phyloP scores from a whole-genome alignment of 2,329 filamentous ascomycete species.

The Claviceps citrina region DNA sequence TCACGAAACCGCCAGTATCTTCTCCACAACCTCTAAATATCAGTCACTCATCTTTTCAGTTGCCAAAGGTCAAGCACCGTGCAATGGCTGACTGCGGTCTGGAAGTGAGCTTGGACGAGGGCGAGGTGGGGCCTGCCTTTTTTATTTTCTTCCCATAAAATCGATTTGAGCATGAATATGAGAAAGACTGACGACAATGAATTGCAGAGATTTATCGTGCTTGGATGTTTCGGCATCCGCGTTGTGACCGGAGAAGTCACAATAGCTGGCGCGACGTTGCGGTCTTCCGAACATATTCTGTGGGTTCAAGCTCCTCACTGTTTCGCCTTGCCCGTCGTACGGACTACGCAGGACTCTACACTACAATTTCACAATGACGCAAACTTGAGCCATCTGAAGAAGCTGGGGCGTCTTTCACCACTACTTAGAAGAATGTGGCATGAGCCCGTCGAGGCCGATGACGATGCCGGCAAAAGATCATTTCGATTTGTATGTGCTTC shows the following conservation, averaged over 20 bases:
- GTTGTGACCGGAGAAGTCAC: slow-evolving; percentile 47
- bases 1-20: neutral
- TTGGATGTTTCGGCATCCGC: slow-evolving; percentile 53
- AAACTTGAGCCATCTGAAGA: slow-evolving; percentile 30
- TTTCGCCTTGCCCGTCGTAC: slow-evolving; percentile 53
- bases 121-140: slow-evolving; percentile 26
- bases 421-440: slow-evolving; percentile 55
- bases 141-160: no score
- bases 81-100: slow-evolving; percentile 23
- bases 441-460: slow-evolving; percentile 18
- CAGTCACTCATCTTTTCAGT: slow-evolving; percentile 31
- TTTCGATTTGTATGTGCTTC: slow-evolving; percentile 34
- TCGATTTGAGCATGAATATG: slow-evolving; percentile 11
- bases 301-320: slow-evolving; percentile 53
- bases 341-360: slow-evolving; percentile 31
- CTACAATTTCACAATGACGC: slow-evolving; percentile 43
- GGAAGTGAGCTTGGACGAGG: slow-evolving; percentile 29
- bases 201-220: slow-evolving; percentile 40
- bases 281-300: slow-evolving; percentile 27
- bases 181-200: neutral
- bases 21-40: slow-evolving; percentile 7
- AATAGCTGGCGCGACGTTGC: slow-evolving; percentile 48
- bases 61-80: slow-evolving; percentile 28
- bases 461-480: slow-evolving; percentile 14
- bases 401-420: slow-evolving; percentile 46